Evolutionary conservation across 306 rosid genomes (phyloP), one percentile per base, ranked within the genome.

Genomic region (Prunus davidiana): DNA sequence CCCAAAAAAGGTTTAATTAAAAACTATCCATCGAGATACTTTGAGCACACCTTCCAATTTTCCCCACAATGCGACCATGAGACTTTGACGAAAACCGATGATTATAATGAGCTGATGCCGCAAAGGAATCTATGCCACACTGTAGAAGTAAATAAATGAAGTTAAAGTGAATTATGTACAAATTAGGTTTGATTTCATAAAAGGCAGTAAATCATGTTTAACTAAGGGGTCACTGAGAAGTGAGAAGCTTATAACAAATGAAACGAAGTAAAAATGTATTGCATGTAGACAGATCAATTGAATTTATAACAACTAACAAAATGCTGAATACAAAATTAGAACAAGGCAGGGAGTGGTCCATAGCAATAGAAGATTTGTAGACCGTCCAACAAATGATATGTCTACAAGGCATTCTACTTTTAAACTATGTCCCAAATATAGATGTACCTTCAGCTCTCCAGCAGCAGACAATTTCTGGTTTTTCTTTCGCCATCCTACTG

Each of bases 401-500:
- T 20, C 56, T 67, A 34, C 54, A 67, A n/a, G 63, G 9, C 38
- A 72, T 72, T 72, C 46, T 19, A 45, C 12, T 30, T 28, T 8
- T 2, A 13, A 9, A 57, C 15, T 56, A 20, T 57, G 51, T 72
- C 38, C 9, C 38, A 75, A 84, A 75, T 30, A 81, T 34, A 38
- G 34, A 78, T 71, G 77, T 86, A 95, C 98, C 98, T 92, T 92
- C 72, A 92, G 86, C 80, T 89, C 96, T 81, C 97, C 99, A 14
- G 93, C 76, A 64, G 93, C 97, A 71, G 97, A 84, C 75, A 84
- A 76, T 82, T 69, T 92, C 81, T 84, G 83, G 54, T 91, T 90
- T 83, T 95, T 88, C 91, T 86, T 95, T 73, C 84, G 91, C 99
- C 99, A 95, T 56, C 97, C 97, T 51, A 91, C 91, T 46, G 88